Evolutionary conservation across 306 rosid species (phyloP).

Genomic region (Albizia julibrissin): DNA sequence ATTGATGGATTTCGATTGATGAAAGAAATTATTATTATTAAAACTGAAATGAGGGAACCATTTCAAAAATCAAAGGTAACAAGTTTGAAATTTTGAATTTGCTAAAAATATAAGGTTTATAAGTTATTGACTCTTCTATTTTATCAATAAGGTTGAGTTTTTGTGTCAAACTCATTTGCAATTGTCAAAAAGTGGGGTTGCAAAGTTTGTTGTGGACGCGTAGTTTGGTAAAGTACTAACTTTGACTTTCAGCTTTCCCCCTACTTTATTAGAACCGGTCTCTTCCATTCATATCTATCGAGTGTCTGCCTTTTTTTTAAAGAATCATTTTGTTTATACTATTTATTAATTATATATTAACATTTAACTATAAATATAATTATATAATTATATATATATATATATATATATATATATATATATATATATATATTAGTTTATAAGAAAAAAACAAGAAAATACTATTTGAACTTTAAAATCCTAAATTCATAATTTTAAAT

Average conservation of each 20-base stretch:
- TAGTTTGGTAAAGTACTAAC: neutral
- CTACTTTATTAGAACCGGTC: neutral
- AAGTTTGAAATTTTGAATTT: neutral
- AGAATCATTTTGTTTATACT: neutral
- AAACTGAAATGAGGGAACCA: neutral
- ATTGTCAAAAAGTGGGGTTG: neutral
- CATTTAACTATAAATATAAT: no score
- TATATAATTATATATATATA: no score
- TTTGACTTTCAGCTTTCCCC: neutral
- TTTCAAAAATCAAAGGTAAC: neutral
- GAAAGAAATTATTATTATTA: neutral
- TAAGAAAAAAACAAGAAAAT: no score
- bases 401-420: no score
- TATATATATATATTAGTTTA: no score
- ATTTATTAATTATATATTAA: no score
- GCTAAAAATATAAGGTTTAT: neutral
- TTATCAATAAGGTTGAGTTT: neutral
- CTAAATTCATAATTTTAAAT: no score
- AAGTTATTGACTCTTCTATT: neutral
- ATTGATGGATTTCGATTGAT: neutral
- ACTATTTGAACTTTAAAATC: no score
- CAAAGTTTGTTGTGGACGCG: constrained; percentile 2
- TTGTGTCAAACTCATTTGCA: neutral
- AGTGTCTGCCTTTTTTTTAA: neutral
- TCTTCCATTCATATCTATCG: neutral